phyloP scores from a whole-genome alignment of 2,329 filamentous ascomycete species.

The Pezicula rhizophila region DNA sequence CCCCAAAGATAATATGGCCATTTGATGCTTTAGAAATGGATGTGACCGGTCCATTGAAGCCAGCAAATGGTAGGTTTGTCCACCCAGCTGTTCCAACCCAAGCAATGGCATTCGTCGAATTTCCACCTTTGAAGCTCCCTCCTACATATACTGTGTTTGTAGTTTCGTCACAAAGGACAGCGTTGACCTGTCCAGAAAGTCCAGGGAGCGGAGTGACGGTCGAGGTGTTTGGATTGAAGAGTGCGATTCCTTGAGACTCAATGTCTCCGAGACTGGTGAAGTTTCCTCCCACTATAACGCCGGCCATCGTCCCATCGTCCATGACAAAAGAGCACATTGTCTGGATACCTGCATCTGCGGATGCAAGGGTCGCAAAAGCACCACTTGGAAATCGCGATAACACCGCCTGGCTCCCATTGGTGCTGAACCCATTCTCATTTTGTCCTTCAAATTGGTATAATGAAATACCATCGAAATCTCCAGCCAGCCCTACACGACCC shows the following conservation, averaged over 20 bases:
- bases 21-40: constrained; percentile 76
- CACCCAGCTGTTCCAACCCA: constrained; percentile 67
- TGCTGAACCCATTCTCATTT: constrained; percentile 57
- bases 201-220: constrained; percentile 71
- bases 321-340: constrained; percentile 78
- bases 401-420: constrained; percentile 76
- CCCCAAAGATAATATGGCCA: constrained; percentile 87
- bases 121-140: constrained; percentile 71
- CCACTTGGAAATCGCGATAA: constrained; percentile 81
- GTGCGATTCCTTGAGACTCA: constrained; percentile 70
- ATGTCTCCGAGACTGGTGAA: constrained; percentile 83
- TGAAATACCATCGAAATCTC: constrained; percentile 88
- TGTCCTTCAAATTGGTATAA: constrained; percentile 83
- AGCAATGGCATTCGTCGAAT: constrained; percentile 84
- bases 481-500: constrained; percentile 77
- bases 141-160: constrained; percentile 83
- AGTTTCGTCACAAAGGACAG: constrained; percentile 74
- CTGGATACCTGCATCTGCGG: constrained; percentile 77
- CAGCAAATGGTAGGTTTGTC: constrained; percentile 79
- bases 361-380: constrained; percentile 65
- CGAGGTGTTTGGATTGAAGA: constrained; percentile 70
- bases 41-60: constrained; percentile 88
- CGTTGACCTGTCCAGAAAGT: constrained; percentile 74
- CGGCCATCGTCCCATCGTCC: constrained; percentile 59
- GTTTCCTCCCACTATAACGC: constrained; percentile 84